These are phyloP conservation scores for Cryptococcus floricola DNA, from an alignment of 1,284 basidiomycete species.

Conservation along the genomic window DNA sequence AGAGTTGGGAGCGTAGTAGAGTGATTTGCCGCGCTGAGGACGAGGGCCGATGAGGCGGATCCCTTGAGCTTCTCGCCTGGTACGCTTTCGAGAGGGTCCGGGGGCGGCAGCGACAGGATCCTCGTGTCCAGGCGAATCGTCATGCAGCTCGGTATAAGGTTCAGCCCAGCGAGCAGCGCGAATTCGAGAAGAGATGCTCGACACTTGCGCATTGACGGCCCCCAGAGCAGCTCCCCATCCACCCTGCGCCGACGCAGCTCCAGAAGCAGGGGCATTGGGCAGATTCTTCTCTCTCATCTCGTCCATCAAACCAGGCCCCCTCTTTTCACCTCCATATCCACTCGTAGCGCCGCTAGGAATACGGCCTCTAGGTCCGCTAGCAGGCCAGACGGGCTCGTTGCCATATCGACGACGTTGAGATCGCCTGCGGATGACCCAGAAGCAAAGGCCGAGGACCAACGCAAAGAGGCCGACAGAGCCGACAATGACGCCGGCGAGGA, in stretches of 20 bases:
- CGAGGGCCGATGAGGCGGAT: slow-evolving; percentile 34
- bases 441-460: slow-evolving; percentile 9
- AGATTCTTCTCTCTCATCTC: slow-evolving; percentile 4
- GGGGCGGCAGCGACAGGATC: slow-evolving; percentile 5
- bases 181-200: slow-evolving; percentile 20
- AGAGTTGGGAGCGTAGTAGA: slow-evolving; percentile 7
- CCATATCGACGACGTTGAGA: neutral
- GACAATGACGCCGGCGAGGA: slow-evolving; percentile 19
- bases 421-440: slow-evolving; percentile 13
- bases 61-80: slow-evolving; percentile 23
- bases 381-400: slow-evolving; percentile 4
- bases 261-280: neutral
- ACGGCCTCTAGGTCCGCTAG: slow-evolving; percentile 4
- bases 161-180: slow-evolving; percentile 1
- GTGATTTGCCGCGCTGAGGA: slow-evolving; percentile 12
- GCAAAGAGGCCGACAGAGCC: slow-evolving; percentile 13
- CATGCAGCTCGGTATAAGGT: slow-evolving; percentile 24
- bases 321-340: slow-evolving; percentile 28
- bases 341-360: neutral
- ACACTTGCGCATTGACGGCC: slow-evolving; percentile 18
- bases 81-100: slow-evolving; percentile 17
- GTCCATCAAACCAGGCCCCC: slow-evolving; percentile 22
- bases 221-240: slow-evolving; percentile 24
- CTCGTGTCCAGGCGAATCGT: slow-evolving; percentile 5
- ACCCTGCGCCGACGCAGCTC: neutral